phyloP scores from a whole-genome alignment of 1,284 basidiomycete species.

The Vanrija pseudolonga region DNA sequence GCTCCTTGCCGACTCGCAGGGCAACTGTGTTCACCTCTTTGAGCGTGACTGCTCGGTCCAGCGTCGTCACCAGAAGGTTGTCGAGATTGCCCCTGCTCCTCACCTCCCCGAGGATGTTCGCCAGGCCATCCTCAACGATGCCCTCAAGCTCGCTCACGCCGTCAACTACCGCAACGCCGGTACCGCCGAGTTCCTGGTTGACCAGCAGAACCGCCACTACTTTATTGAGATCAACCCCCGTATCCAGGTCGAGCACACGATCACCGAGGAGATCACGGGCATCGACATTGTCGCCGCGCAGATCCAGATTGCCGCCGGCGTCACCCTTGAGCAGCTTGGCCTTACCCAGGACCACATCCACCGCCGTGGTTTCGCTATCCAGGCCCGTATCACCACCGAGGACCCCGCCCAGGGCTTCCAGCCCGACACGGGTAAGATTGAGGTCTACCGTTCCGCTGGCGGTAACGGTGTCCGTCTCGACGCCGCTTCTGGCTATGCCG shows the following conservation, averaged over 20 bases:
- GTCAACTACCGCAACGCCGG: conserved; percentile 95
- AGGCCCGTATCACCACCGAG: conserved; percentile 99
- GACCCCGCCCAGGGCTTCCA: conserved; percentile 89
- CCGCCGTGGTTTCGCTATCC: conserved; percentile 95
- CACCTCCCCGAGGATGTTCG: conserved; percentile 88
- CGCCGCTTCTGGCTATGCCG: conserved; percentile 95
- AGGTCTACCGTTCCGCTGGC: conserved; percentile 97
- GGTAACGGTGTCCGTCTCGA: conserved; percentile 98
- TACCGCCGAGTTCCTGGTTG: conserved; percentile 95
- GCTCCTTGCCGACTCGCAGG: conserved; percentile 81
- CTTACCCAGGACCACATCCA: conserved; percentile 95
- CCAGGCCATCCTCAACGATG: conserved; percentile 79
- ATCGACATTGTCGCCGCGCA: conserved; percentile 98
- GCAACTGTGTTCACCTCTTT: conserved; percentile 94
- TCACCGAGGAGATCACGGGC: conserved; percentile 97
- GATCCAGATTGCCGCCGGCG: conserved; percentile 97
- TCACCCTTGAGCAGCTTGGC: conserved; percentile 90
- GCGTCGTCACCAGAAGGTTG: conserved; percentile 96
- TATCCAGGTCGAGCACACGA: conserved; percentile 98
- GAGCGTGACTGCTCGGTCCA: conserved; percentile 99
- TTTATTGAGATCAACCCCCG: conserved; percentile 99
- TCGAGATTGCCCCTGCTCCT: conserved; percentile 95
- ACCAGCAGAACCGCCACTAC: conserved; percentile 91
- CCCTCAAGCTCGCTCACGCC: conserved; percentile 89
- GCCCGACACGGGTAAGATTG: conserved; percentile 98